phyloP scores from a whole-genome alignment of 208 protist genomes.

The Vickermania ingenoplastis region DNA sequence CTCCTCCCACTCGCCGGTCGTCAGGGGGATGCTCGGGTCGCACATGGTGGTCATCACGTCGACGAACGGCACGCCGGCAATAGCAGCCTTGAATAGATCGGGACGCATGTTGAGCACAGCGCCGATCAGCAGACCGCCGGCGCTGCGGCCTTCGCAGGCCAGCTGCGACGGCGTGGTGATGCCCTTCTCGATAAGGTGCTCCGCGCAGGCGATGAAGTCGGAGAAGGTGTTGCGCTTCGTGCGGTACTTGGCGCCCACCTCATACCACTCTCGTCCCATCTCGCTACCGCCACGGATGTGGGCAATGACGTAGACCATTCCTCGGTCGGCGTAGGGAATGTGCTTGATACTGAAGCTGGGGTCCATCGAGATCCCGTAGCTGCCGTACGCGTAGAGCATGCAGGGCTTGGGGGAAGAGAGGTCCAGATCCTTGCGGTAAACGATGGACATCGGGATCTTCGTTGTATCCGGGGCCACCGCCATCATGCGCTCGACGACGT shows the following conservation, averaged over 20 bases:
- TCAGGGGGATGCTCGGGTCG: slow-evolving; percentile 87
- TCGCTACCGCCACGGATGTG: slow-evolving; percentile 91
- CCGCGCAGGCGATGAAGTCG: slow-evolving; percentile 88
- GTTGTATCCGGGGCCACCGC: slow-evolving; percentile 69
- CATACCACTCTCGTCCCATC: slow-evolving; percentile 87
- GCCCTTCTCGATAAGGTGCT: slow-evolving; percentile 66
- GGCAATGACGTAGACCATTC: slow-evolving; percentile 86
- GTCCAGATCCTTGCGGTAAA: slow-evolving; percentile 71
- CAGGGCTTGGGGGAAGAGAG: slow-evolving; percentile 53
- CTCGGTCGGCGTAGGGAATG: slow-evolving; percentile 80
- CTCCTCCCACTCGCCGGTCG: slow-evolving; percentile 89
- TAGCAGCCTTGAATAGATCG: slow-evolving; percentile 73
- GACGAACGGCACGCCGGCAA: slow-evolving; percentile 90
- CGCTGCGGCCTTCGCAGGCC: slow-evolving; percentile 85
- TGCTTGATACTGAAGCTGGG: slow-evolving; percentile 69
- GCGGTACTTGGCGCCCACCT: slow-evolving; percentile 87
- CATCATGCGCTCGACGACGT: slow-evolving; percentile 55
- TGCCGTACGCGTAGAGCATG: slow-evolving; percentile 88
- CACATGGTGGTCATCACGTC: slow-evolving; percentile 93
- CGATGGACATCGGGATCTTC: slow-evolving; percentile 65
- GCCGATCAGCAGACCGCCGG: slow-evolving; percentile 89
- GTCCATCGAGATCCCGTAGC: slow-evolving; percentile 84
- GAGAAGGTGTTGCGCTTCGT: slow-evolving; percentile 91
- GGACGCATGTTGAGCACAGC: slow-evolving; percentile 90
- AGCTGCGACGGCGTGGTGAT: slow-evolving; percentile 62